These are phyloP conservation scores for Cephalotrichum gorgonifer DNA, from an alignment of 2,329 filamentous ascomycete genomes.

Conservation along the genomic window DNA sequence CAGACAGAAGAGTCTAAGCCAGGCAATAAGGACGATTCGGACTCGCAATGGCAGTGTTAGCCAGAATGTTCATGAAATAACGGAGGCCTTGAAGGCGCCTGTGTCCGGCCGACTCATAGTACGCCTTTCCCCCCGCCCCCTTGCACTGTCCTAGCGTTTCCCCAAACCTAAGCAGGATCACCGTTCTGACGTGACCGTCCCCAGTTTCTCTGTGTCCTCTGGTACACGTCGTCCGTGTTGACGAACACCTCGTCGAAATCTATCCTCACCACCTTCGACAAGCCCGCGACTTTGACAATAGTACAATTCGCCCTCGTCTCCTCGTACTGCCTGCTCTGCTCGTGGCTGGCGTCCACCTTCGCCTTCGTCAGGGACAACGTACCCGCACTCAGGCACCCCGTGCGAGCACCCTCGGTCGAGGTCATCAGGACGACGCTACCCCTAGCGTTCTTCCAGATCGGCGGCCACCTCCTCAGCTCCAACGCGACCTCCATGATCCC, in stretches of 20 bases:
- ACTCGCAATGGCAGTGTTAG: conserved; percentile 75
- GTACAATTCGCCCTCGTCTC: conserved; percentile 92
- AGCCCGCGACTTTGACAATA: conserved; percentile 82
- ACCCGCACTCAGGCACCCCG: conserved; percentile 73
- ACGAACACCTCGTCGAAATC: conserved; percentile 98
- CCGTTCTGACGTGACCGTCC: conserved; percentile 8
- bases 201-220: conserved; percentile 74
- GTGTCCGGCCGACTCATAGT: conserved; percentile 83
- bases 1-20: conserved; percentile 72
- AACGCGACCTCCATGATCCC: conserved; percentile 91
- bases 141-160: background rate
- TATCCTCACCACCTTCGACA: conserved; percentile 83
- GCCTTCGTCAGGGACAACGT: conserved; percentile 60
- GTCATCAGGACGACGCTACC: conserved; percentile 84
- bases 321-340: conserved; percentile 71
- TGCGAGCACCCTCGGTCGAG: conserved; percentile 69
- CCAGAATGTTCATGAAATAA: conserved; percentile 88
- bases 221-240: conserved; percentile 91
- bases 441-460: conserved; percentile 83
- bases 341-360: conserved; percentile 64
- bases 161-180: background rate
- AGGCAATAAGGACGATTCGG: conserved; percentile 77
- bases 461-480: conserved; percentile 86
- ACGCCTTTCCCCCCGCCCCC: conserved; percentile 17
- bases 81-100: conserved; percentile 80